Percentiles rank a stretch among this genome's conserved stretches.
phyloP scores from a whole-genome alignment of 2,329 filamentous ascomycete genomes.

The Dactylella cylindrospora region DNA sequence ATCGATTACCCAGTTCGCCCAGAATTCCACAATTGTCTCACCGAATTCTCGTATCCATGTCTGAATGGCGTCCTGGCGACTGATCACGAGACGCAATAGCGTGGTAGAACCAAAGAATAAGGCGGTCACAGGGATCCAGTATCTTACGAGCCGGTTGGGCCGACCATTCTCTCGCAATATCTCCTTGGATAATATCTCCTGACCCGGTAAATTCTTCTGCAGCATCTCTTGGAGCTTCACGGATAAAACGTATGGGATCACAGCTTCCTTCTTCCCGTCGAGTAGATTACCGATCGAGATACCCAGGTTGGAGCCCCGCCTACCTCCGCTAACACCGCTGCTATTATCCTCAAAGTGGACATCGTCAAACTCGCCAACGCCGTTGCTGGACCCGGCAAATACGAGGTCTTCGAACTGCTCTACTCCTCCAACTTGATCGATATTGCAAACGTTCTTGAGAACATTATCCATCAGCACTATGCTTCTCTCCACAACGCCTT shows the following conservation, averaged over 20 bases:
- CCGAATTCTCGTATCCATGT: conserved; percentile 80
- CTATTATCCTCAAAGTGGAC: conserved; percentile 57
- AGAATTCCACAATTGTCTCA: conserved; percentile 80
- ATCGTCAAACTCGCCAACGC: conserved; percentile 66
- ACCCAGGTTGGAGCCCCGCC: conserved; percentile 54
- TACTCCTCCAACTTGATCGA: conserved; percentile 55
- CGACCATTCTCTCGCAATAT: conserved; percentile 58
- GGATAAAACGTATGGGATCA: conserved; percentile 55
- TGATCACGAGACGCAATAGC: conserved; percentile 74
- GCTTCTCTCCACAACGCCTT: conserved; percentile 74
- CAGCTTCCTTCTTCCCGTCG: conserved; percentile 47
- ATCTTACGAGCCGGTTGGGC: conserved; percentile 73
- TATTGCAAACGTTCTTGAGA: conserved; percentile 67
- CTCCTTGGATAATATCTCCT: conserved; percentile 53
- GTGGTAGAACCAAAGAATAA: conserved; percentile 82
- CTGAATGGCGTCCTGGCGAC: conserved; percentile 72
- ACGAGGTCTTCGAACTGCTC: conserved; percentile 61
- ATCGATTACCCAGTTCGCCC: conserved; percentile 93
- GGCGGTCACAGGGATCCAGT: conserved; percentile 77
- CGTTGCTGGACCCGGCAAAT: conserved; percentile 53
- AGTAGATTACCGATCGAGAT: conserved; percentile 53
- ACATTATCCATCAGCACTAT: conserved; percentile 85
- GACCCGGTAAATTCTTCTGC: conserved; percentile 66
- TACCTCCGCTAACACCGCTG: conserved; percentile 55
- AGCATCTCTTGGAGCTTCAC: conserved; percentile 70